A percentile compares a stretch with the other conserved stretches of the same genome.
phyloP scores from a whole-genome alignment of 768 basidiomycete genomes.

The Gymnopilus dilepis region DNA sequence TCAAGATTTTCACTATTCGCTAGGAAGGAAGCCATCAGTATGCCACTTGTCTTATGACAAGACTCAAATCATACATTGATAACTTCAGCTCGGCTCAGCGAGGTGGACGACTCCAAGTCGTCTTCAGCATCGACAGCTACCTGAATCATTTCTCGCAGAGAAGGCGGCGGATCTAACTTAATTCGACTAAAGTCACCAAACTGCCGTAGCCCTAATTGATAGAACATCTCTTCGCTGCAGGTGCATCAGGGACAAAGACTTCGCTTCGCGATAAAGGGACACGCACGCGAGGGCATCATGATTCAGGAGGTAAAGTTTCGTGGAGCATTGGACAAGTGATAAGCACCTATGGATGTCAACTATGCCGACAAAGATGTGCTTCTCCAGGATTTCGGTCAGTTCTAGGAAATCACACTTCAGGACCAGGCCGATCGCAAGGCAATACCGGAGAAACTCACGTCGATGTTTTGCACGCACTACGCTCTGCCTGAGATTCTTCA shows the following conservation, averaged over 20 bases:
- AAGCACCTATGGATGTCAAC: slow-evolving; percentile 77
- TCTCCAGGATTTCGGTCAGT: slow-evolving; percentile 80
- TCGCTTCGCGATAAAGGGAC: background rate
- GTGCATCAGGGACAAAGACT: background rate
- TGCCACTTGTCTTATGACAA: background rate
- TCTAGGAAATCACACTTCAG: slow-evolving; percentile 48
- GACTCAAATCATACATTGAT: slow-evolving; percentile 58
- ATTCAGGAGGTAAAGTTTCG: slow-evolving; percentile 89
- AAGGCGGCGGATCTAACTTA: slow-evolving; percentile 83
- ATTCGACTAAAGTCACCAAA: slow-evolving; percentile 84
- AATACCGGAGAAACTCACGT: slow-evolving; percentile 49
- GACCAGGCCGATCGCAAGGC: background rate
- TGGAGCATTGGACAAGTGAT: slow-evolving; percentile 86
- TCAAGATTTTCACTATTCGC: slow-evolving; percentile 69
- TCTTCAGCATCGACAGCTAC: slow-evolving; percentile 80
- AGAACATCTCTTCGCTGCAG: slow-evolving; percentile 89
- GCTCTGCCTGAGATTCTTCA: slow-evolving; percentile 64
- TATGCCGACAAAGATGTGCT: slow-evolving; percentile 92
- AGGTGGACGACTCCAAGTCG: slow-evolving; percentile 54
- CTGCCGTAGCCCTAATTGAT: slow-evolving; percentile 90
- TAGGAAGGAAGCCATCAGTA: slow-evolving; percentile 30
- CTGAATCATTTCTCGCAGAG: slow-evolving; percentile 68
- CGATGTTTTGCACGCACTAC: slow-evolving; percentile 67
- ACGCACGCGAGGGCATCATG: slow-evolving; percentile 84
- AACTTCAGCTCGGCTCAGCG: slow-evolving; percentile 63